Evolutionary conservation across 2,329 filamentous ascomycete genomes (phyloP), one percentile per base, ranked within the genome.

Genomic region (Nectriaceae sp.): DNA sequence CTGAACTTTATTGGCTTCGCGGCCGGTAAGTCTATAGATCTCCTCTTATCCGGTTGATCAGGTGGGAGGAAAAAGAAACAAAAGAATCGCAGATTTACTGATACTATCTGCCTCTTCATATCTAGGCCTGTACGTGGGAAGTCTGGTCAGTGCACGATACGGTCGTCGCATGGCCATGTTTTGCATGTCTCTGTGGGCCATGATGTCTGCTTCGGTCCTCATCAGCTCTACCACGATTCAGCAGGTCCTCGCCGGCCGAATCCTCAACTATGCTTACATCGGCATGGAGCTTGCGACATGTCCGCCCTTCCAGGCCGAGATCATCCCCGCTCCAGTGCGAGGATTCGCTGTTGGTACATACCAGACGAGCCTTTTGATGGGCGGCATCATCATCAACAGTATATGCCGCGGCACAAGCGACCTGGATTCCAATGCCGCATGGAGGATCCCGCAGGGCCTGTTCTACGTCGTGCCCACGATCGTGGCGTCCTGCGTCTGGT

Each of bases 281-380:
- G 50, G 50, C 35, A 53, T 53, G 47, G 50, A 53, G 21, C 39
- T 53, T 21, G 40, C 50, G 3, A 47, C 50, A 11, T 62, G 69
- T 4, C 70, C 68, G 1, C 55, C 65, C 4, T 63, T 58, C 31
- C 64, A 67, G 42, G 62, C 65, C 6, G 66, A 70, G 39, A 61
- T 67, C 26, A 45, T 45, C 40, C 40, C 42, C 11, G 21, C 31
- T 10, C 42, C 42, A 36, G 59, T 63, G 1, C 65, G 64, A 2
- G 55, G 57, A 2, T 44, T 50, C 5, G 51, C 60, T 13, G 61
- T 66, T 15, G 60, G 58, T 13, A 57, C 63, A 3, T 69, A 68
- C 43, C 64, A 67, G 46, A 42, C 62, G 8, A 56, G 58, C 40
- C 41, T 66, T 4, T 40, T 51, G 43, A 40, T 64, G 1, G 47